These are phyloP conservation scores for Penicillium sp. DNA, from an alignment of 2,329 filamentous ascomycete species.

Conservation along the genomic window DNA sequence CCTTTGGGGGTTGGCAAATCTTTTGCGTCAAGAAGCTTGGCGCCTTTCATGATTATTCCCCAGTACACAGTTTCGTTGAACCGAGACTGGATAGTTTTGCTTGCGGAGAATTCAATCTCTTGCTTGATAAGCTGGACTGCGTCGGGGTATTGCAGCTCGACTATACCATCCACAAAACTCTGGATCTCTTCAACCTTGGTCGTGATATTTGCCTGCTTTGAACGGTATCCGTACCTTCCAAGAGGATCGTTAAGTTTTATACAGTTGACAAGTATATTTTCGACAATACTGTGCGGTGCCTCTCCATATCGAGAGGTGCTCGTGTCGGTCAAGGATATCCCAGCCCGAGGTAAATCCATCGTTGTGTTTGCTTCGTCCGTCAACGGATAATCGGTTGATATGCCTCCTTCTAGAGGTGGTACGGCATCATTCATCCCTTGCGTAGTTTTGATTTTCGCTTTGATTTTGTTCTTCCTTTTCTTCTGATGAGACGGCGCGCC, in stretches of 20 bases:
- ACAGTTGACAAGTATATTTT: constrained; percentile 3
- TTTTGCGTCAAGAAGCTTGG: constrained; percentile 12
- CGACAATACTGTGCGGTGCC: not conserved
- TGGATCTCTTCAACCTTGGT: constrained; percentile 7
- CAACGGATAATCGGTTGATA: too few relatives aligned
- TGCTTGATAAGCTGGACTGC: constrained; percentile 8
- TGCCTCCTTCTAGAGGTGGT: too few relatives aligned
- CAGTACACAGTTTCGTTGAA: constrained; percentile 17
- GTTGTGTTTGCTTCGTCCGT: too few relatives aligned
- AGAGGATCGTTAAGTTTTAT: not conserved
- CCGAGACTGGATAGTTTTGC: constrained; percentile 10
- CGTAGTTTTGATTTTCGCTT: too few relatives aligned
- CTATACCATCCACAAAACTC: constrained; percentile 8
- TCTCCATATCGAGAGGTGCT: too few relatives aligned
- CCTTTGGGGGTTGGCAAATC: constrained; percentile 14
- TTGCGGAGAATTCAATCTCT: constrained; percentile 9
- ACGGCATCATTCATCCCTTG: not conserved
- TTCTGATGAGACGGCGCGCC: not conserved
- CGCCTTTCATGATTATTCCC: constrained; percentile 18
- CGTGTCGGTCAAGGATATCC: not conserved
- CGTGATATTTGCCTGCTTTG: not conserved
- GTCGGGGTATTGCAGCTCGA: constrained; percentile 5
- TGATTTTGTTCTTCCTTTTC: not conserved
- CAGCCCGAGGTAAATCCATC: too few relatives aligned
- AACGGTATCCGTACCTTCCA: not conserved